Conservation (phyloP, 352 stramenopile species). For the Phytophthora podocarpi region DNA sequence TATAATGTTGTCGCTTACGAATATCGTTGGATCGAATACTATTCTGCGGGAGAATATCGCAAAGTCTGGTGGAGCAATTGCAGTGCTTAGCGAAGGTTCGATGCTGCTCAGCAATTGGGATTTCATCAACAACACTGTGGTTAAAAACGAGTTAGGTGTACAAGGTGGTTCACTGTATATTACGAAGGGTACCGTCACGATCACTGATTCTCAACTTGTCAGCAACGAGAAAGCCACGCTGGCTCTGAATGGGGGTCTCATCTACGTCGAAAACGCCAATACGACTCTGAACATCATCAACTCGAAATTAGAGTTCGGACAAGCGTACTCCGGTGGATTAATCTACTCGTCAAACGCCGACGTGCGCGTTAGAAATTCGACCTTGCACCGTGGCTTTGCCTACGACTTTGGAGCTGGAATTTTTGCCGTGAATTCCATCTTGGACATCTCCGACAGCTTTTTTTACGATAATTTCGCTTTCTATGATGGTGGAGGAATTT, state of each 20-base stretch:
- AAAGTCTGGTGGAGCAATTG: constrained; percentile 35
- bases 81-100: constrained; percentile 19
- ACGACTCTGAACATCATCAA: constrained; percentile 42
- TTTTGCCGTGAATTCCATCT: constrained; percentile 31
- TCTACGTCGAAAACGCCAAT: constrained; percentile 43
- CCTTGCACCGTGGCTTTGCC: constrained; percentile 35
- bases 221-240: constrained; percentile 38
- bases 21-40: constrained; percentile 28
- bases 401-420: constrained; percentile 65
- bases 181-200: constrained; percentile 20
- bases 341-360: constrained; percentile 45
- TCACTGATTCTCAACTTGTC: constrained; percentile 33
- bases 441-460: constrained; percentile 29
- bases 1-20: constrained; percentile 34
- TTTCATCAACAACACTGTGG: constrained; percentile 47
- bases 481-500: constrained; percentile 66
- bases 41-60: constrained; percentile 27
- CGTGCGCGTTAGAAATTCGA: constrained; percentile 40
- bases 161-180: constrained; percentile 39
- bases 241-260: constrained; percentile 41
- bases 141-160: constrained; percentile 9
- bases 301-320: constrained; percentile 42
- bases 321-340: constrained; percentile 46
- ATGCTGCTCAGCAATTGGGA: constrained; percentile 30
- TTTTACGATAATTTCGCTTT: constrained; percentile 56